phyloP scores from a whole-genome alignment of 1,139 yeast genomes.

The Kazachstania sp. region DNA sequence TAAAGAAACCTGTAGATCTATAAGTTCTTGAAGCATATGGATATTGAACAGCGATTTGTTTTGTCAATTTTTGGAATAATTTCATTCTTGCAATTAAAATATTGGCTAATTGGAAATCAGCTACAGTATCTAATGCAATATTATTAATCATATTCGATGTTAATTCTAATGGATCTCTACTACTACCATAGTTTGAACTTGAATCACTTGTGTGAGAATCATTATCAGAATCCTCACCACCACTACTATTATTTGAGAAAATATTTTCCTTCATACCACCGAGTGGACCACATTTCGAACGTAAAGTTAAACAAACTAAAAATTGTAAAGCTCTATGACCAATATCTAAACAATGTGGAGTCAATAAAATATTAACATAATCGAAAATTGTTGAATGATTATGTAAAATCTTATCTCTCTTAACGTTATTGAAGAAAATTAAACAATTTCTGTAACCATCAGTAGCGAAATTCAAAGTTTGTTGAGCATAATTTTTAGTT shows the following conservation, averaged over 20 bases:
- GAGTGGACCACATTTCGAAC: constrained; percentile 39
- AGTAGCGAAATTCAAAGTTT: constrained; percentile 34
- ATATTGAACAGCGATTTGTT: constrained; percentile 36
- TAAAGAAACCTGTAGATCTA: constrained; percentile 40
- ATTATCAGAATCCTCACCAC: constrained; percentile 20
- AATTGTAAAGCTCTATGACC: constrained; percentile 47
- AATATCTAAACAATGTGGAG: constrained; percentile 41
- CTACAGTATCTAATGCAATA: constrained; percentile 22
- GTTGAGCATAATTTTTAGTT: constrained; percentile 35
- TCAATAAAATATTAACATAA: constrained; percentile 37
- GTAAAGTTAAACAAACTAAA: constrained; percentile 41
- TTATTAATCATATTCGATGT: constrained; percentile 12
- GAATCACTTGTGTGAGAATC: constrained; percentile 8
- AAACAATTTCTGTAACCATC: constrained; percentile 36
- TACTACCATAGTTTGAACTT: constrained; percentile 1
- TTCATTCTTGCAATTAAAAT: constrained; percentile 33
- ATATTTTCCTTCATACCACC: constrained; percentile 29
- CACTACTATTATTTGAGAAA: constrained; percentile 17
- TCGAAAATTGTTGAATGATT: constrained; percentile 33
- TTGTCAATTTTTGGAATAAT: constrained; percentile 31
- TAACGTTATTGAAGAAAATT: constrained; percentile 30
- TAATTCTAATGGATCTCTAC: constrained; percentile 7
- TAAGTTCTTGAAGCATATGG: constrained; percentile 49
- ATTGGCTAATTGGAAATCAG: constrained; percentile 33
- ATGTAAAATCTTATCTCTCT: constrained; percentile 11